Evolutionary conservation across 805 yeast species (phyloP), one percentile per base, ranked within the genome.

Genomic region (Spathaspora girioi): DNA sequence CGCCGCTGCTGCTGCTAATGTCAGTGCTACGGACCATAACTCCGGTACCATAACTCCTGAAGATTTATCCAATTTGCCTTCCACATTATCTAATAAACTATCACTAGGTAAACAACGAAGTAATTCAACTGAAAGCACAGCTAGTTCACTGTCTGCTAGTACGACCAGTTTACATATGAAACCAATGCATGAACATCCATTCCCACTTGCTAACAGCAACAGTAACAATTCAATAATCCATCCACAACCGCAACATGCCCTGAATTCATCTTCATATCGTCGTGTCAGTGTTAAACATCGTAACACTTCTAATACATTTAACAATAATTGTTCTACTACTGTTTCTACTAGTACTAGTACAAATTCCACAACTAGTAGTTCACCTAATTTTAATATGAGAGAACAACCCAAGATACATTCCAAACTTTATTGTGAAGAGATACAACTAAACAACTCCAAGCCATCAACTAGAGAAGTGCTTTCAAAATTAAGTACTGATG

Each of bases 401-500:
- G 62, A 55, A 46, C 56, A 46, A 7, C 71, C 71, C 7, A 56
- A 54, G 42, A 63, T 70, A 42, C 73, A 69, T 49, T 64, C 59
- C 51, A 70, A 70, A 52, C 55, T 70, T 29, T 60, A 61, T 44
- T 58, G 65, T 49, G 69, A 66, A n/a, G 63, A 59, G 23, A 53
- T 54, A 3, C 61, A 58, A 40, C 54, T 52, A 5, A 49, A 62
- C 3, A 41, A 23, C 17, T 43, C 53, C 11, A 52, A 50, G 15
- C 45, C 56, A 27, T 51, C 57, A 2, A 58, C 64, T 5, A 58
- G 62, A 35, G 63, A 65, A 6, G 68, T 66, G 10, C 52, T 70
- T 51, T 58, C 54, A 50, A 66, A 68, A 50, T 57, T 72, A 45
- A 61, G 63, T 48, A 55, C 56, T 20, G 79, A 72, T 38, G 81